Conservation (phyloP, 805 yeast genomes). For the Yamadazyma kitorensis region DNA sequence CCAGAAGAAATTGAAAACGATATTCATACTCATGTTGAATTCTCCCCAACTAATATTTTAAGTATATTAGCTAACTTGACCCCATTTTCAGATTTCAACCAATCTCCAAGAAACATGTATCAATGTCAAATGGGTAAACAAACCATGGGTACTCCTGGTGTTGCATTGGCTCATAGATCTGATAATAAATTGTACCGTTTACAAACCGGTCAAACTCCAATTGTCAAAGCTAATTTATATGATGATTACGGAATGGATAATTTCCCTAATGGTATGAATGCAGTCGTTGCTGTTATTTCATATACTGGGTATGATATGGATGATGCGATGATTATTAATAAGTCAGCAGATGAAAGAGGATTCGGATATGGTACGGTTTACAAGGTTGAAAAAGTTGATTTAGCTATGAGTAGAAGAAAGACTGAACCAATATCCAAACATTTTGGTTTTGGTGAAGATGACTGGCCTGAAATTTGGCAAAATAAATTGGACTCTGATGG, state of each 20-base stretch:
- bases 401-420: constrained; percentile 70
- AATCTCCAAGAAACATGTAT: constrained; percentile 99
- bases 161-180: constrained; percentile 85
- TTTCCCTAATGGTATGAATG: constrained; percentile 97
- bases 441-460: constrained; percentile 90
- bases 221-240: constrained; percentile 88
- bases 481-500: constrained; percentile 90
- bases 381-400: constrained; percentile 89
- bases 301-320: constrained; percentile 99
- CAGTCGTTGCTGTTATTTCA: constrained; percentile 97
- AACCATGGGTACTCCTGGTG: constrained; percentile 99
- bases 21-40: constrained; percentile 90
- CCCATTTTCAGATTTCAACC: constrained; percentile 97
- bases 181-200: constrained; percentile 92
- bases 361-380: constrained; percentile 96
- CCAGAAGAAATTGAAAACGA: constrained; percentile 84
- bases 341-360: constrained; percentile 96
- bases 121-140: constrained; percentile 99
- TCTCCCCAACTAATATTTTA: constrained; percentile 88
- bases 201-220: constrained; percentile 96
- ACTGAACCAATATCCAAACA: constrained; percentile 95
- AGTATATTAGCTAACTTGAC: constrained; percentile 96
- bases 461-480: constrained; percentile 90
- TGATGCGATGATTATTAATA: constrained; percentile 98
- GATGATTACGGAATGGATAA: constrained; percentile 98